These are phyloP conservation scores for Deinandra increscens DNA, from an alignment of 129 eudicot species.

Conservation along the genomic window DNA sequence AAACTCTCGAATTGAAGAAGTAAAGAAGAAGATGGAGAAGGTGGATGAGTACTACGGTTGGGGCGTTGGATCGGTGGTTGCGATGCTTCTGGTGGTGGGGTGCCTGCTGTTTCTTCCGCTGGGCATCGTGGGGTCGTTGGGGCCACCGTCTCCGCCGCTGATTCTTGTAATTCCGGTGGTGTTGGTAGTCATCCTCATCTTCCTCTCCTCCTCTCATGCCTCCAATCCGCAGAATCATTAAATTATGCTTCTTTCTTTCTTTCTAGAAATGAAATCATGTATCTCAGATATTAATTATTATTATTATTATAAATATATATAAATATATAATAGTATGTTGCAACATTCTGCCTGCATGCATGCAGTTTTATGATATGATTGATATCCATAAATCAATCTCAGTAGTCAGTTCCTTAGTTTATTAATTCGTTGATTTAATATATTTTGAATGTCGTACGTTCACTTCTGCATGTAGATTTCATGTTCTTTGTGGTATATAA, in stretches of 20 bases:
- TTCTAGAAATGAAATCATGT: neutral
- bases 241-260: neutral
- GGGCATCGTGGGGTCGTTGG: conserved; percentile 44
- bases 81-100: conserved; percentile 32
- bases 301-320: no score
- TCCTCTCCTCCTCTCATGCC: conserved; percentile 21
- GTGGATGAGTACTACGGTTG: conserved; percentile 32
- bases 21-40: conserved; percentile 4
- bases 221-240: conserved; percentile 23
- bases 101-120: conserved; percentile 42
- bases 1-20: neutral
- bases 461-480: no score
- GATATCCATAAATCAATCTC: no score
- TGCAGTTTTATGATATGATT: neutral
- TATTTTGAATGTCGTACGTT: no score
- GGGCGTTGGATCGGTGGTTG: conserved; percentile 43
- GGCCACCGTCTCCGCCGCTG: conserved; percentile 38
- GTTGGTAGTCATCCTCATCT: conserved; percentile 37
- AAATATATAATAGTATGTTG: no score
- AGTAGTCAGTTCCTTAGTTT: neutral
- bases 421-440: neutral
- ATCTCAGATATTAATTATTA: neutral
- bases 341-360: neutral
- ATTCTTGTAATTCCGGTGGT: conserved; percentile 39
- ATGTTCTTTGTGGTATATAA: no score